Conservation (phyloP, 768 basidiomycete genomes). For the Kondoa subrosea region DNA sequence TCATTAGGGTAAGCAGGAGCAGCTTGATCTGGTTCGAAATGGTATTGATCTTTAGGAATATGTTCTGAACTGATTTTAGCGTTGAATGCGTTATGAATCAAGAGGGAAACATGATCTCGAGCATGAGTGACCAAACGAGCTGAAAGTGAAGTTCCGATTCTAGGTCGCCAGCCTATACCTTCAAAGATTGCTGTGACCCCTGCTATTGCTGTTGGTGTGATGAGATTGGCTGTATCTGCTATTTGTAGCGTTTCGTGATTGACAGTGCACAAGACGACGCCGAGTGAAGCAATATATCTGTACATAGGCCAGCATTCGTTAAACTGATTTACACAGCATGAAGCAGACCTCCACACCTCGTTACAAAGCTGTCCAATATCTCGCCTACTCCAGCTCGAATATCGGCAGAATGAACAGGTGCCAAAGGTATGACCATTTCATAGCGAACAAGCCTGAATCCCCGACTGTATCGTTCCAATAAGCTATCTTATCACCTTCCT, state of each 20-base stretch:
- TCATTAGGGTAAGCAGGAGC: slow-evolving; percentile 18
- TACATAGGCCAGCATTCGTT: neutral
- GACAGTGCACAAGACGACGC: slow-evolving; percentile 35
- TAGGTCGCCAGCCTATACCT: slow-evolving; percentile 34
- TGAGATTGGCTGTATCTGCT: slow-evolving; percentile 28
- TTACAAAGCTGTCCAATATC: slow-evolving; percentile 35
- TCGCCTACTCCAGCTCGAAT: slow-evolving; percentile 34
- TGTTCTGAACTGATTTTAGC: slow-evolving; percentile 37
- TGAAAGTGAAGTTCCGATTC: slow-evolving; percentile 29
- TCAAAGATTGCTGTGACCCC: slow-evolving; percentile 33
- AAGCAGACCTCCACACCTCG: slow-evolving; percentile 32
- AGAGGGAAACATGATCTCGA: slow-evolving; percentile 36
- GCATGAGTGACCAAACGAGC: slow-evolving; percentile 36
- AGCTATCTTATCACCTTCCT: neutral
- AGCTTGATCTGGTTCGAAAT: slow-evolving; percentile 4
- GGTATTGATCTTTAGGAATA: slow-evolving; percentile 6
- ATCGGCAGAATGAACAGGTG: slow-evolving; percentile 28
- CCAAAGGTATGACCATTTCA: slow-evolving; percentile 24
- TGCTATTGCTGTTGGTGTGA: slow-evolving; percentile 28
- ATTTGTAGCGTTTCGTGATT: slow-evolving; percentile 25
- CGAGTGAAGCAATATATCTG: slow-evolving; percentile 35
- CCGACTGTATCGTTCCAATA: neutral
- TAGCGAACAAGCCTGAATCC: slow-evolving; percentile 26
- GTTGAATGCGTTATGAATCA: slow-evolving; percentile 38
- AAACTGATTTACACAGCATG: slow-evolving; percentile 3